Conservation (phyloP, 2,329 filamentous ascomycete species). For the Fusarium abutilonis region DNA sequence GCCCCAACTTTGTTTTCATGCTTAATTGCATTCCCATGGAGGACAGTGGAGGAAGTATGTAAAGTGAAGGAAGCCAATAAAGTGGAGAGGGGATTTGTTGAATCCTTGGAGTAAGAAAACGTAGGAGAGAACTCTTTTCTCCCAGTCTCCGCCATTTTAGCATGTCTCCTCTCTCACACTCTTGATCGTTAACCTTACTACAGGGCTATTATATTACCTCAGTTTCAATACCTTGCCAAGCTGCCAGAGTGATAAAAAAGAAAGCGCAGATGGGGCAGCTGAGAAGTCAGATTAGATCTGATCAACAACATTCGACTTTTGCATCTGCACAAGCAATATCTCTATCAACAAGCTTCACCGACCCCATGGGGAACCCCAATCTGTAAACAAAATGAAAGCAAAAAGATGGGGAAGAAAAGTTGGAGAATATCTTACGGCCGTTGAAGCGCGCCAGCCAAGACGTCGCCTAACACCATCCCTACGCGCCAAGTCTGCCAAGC, state of each 20-base stretch:
- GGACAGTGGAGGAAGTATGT: neutral
- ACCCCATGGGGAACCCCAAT: conserved; percentile 31
- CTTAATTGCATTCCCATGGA: conserved; percentile 13
- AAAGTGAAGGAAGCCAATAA: neutral
- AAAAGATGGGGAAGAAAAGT: conserved; percentile 10
- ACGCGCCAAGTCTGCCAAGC: conserved; percentile 21
- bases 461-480: conserved; percentile 18
- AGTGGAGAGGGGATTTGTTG: neutral
- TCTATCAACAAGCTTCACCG: conserved; percentile 2
- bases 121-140: neutral
- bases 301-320: conserved; percentile 17
- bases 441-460: conserved; percentile 23
- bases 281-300: conserved; percentile 25
- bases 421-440: conserved; percentile 22
- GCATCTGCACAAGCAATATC: conserved; percentile 3
- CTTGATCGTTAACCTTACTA: neutral
- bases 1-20: conserved; percentile 21
- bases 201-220: neutral
- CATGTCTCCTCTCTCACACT: neutral
- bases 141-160: neutral
- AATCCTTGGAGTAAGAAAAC: neutral
- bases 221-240: neutral
- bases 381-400: neutral
- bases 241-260: neutral
- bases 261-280: conserved; percentile 15